A percentile compares a stretch with the other conserved stretches of the same genome.
Evolutionary conservation across 352 stramenopile genomes (phyloP).

Genomic region (Globisporangium spiculum): DNA sequence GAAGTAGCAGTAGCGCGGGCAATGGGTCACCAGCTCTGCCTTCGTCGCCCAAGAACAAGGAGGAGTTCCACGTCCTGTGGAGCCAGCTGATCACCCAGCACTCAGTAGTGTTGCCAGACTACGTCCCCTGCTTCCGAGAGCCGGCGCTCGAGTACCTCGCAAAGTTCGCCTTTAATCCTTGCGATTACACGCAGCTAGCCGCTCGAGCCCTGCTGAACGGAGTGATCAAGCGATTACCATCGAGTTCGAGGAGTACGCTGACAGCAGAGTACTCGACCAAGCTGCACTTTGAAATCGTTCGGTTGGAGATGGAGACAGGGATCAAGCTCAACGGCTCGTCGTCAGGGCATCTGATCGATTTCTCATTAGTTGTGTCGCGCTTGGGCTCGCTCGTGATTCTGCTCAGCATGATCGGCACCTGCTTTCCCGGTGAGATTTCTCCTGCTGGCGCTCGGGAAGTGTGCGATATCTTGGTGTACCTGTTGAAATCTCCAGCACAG

Average conservation of each 20-base stretch:
- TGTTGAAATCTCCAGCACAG: constrained; percentile 52
- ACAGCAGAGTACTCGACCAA: constrained; percentile 79
- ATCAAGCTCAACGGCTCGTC: constrained; percentile 32
- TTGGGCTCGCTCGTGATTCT: constrained; percentile 75
- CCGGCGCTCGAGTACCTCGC: constrained; percentile 72
- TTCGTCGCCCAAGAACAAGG: constrained; percentile 59
- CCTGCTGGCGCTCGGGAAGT: constrained; percentile 72
- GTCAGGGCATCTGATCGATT: constrained; percentile 18
- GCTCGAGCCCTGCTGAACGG: constrained; percentile 67
- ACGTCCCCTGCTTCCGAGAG: constrained; percentile 62
- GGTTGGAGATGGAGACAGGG: constrained; percentile 63
- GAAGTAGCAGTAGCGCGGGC: constrained; percentile 1
- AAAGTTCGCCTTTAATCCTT: constrained; percentile 71
- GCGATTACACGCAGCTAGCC: constrained; percentile 74
- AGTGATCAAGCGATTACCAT: constrained; percentile 69
- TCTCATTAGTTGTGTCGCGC: constrained; percentile 48
- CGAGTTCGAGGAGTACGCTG: constrained; percentile 36
- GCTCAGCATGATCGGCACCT: constrained; percentile 85
- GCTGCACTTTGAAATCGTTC: constrained; percentile 75
- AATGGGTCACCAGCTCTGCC: constrained; percentile 16
- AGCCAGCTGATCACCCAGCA: constrained; percentile 86
- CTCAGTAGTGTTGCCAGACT: constrained; percentile 75
- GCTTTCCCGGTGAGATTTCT: constrained; percentile 79
- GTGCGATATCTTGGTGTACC: constrained; percentile 70
- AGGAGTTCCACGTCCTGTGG: constrained; percentile 85